phyloP scores from a whole-genome alignment of 2,329 filamentous ascomycete species.

The Scorias spongiosa region DNA sequence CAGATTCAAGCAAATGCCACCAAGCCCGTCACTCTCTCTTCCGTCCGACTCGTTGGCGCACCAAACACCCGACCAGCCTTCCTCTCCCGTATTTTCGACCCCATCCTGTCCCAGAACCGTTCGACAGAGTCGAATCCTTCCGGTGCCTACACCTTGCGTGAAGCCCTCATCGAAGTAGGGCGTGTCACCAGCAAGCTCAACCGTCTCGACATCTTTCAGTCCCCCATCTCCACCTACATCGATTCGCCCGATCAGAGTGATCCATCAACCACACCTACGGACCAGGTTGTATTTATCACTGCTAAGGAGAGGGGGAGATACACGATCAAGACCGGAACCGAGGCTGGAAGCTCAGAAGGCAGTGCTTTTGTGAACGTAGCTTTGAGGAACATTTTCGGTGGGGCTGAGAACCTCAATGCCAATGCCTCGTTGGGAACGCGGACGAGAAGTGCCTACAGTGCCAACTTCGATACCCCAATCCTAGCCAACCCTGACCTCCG shows the following conservation, averaged over 20 bases:
- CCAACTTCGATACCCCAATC: constrained; percentile 68
- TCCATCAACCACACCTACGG: constrained; percentile 54
- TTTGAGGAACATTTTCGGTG: constrained; percentile 85
- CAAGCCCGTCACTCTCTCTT: constrained; percentile 74
- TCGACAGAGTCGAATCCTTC: constrained; percentile 26
- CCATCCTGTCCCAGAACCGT: constrained; percentile 52
- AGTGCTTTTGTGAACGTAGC: constrained; percentile 80
- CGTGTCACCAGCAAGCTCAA: constrained; percentile 58
- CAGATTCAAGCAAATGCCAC: constrained; percentile 71
- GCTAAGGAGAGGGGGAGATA: constrained; percentile 69
- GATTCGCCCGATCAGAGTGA: constrained; percentile 58
- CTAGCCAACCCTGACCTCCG: constrained; percentile 70
- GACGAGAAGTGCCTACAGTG: constrained; percentile 82
- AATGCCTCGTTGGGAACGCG: constrained; percentile 82
- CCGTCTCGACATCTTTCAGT: constrained; percentile 76
- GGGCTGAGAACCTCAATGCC: constrained; percentile 74
- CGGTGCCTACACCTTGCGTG: constrained; percentile 59
- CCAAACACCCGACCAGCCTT: constrained; percentile 71
- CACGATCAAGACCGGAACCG: constrained; percentile 84
- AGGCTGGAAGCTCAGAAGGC: constrained; percentile 84
- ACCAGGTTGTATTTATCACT: constrained; percentile 66
- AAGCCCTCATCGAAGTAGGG: constrained; percentile 60
- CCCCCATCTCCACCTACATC: constrained; percentile 67
- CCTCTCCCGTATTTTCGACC: constrained; percentile 65
- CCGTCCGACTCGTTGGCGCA: constrained; percentile 69